These are phyloP conservation scores for Terfezia boudieri DNA, from an alignment of 495 filamentous ascomycete genomes.

Conservation along the genomic window DNA sequence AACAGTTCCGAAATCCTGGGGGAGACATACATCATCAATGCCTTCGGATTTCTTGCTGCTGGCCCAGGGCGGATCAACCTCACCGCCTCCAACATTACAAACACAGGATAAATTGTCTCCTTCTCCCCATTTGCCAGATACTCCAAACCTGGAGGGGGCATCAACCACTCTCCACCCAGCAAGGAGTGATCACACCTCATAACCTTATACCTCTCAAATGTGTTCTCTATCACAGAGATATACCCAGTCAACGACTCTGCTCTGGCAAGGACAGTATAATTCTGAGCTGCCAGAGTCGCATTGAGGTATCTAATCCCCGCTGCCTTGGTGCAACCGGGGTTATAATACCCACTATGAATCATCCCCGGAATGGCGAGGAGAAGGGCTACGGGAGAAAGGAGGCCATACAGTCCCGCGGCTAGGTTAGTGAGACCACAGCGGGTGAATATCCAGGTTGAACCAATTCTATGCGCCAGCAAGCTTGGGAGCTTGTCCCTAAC, in stretches of 20 bases:
- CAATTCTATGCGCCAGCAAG: conserved; percentile 33
- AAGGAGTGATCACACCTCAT: conserved; percentile 88
- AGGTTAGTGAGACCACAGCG: conserved; percentile 48
- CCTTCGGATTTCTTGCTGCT: conserved; percentile 31
- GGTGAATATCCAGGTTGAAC: conserved; percentile 38
- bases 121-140: conserved; percentile 24
- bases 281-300: conserved; percentile 29
- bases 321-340: conserved; percentile 42
- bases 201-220: conserved; percentile 46
- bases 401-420: conserved; percentile 37
- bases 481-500: conserved; percentile 30
- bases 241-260: conserved; percentile 76
- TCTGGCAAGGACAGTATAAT: conserved; percentile 49
- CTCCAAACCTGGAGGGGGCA: conserved; percentile 27
- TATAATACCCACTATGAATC: conserved; percentile 43
- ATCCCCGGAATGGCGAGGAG: conserved; percentile 43
- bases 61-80: conserved; percentile 42
- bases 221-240: conserved; percentile 63
- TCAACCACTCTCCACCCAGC: conserved; percentile 81
- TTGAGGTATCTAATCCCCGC: conserved; percentile 31
- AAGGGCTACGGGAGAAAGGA: conserved; percentile 44
- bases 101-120: conserved; percentile 83
- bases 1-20: not conserved
- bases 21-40: conserved; percentile 53
- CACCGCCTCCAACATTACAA: conserved; percentile 79